Evolutionary conservation across 2,329 filamentous ascomycete species (phyloP).

Genomic region (Sporothrix pseudoabietina): DNA sequence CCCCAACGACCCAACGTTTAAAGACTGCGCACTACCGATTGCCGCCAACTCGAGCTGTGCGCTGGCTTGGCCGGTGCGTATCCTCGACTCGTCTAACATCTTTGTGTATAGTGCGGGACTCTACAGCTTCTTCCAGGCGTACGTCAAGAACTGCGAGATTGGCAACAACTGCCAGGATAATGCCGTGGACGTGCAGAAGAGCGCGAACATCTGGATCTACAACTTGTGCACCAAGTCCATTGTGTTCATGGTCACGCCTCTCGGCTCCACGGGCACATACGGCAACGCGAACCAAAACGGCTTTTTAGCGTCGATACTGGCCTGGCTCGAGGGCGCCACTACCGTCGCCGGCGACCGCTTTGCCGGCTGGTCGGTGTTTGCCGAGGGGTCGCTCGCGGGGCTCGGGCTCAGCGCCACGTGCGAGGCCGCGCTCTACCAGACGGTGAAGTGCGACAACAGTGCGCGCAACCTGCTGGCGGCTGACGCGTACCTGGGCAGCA

Average conservation of each 20-base stretch:
- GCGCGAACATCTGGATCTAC: neutral
- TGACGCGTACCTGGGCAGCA: neutral
- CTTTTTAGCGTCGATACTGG: neutral
- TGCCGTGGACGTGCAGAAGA: neutral
- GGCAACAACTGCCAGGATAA: neutral
- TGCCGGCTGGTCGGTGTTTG: neutral
- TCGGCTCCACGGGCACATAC: neutral
- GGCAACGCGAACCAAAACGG: neutral
- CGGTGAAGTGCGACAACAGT: neutral
- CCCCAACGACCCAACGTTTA: conserved; percentile 57
- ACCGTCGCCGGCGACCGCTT: neutral
- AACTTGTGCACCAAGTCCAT: neutral
- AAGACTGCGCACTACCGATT: conserved; percentile 40
- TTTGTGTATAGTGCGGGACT: conserved; percentile 64
- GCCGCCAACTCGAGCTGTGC: conserved; percentile 47
- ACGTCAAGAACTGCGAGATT: conserved; percentile 50
- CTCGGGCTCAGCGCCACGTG: neutral
- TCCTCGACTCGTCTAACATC: conserved; percentile 59
- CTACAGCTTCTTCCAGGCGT: conserved; percentile 70
- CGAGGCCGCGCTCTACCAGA: neutral
- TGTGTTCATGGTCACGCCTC: neutral
- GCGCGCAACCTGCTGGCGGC: neutral
- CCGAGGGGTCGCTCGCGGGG: neutral
- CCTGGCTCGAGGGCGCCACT: neutral
- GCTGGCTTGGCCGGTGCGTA: conserved; percentile 65